phyloP scores from a whole-genome alignment of 2,329 filamentous ascomycete genomes.

The Chaetomiaceae sp. region DNA sequence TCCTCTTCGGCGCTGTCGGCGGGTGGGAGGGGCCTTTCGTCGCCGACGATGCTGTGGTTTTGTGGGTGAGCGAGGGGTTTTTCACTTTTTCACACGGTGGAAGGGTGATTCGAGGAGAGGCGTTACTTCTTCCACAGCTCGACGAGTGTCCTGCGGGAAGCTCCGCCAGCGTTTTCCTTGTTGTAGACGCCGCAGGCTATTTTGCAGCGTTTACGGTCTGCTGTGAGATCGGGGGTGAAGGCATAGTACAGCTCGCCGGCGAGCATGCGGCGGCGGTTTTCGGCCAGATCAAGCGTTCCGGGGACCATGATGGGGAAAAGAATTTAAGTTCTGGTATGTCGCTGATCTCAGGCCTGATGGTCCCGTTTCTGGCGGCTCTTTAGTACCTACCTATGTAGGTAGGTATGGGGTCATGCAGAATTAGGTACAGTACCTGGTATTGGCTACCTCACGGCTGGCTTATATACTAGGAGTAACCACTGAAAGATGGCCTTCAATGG shows the following conservation, averaged over 20 bases:
- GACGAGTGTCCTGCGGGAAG: constrained; percentile 56
- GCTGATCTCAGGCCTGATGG: too few species aligned
- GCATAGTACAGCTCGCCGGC: constrained; percentile 69
- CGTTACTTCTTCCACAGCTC: constrained; percentile 70
- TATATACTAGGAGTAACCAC: too few species aligned
- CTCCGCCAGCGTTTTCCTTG: constrained; percentile 41
- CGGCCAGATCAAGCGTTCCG: constrained; percentile 35
- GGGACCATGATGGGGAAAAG: constrained; percentile 12
- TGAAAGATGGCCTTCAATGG: too few species aligned
- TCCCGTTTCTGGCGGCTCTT: too few species aligned
- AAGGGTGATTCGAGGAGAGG: not conserved
- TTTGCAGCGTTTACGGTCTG: constrained; percentile 58
- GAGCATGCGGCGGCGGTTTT: constrained; percentile 55
- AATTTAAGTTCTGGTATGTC: too few species aligned
- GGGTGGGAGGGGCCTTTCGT: constrained; percentile 60
- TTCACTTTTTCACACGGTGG: too few species aligned
- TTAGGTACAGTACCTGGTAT: too few species aligned
- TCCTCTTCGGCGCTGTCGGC: constrained; percentile 56
- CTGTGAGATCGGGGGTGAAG: constrained; percentile 64
- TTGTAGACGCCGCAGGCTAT: constrained; percentile 62
- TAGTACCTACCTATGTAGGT: too few species aligned
- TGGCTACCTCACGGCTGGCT: too few species aligned
- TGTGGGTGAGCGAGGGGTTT: not conserved
- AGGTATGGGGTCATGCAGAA: too few species aligned
- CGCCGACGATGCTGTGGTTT: constrained; percentile 57